phyloP scores from a whole-genome alignment of 2,329 filamentous ascomycete genomes.

The Diaporthe ilicicola region DNA sequence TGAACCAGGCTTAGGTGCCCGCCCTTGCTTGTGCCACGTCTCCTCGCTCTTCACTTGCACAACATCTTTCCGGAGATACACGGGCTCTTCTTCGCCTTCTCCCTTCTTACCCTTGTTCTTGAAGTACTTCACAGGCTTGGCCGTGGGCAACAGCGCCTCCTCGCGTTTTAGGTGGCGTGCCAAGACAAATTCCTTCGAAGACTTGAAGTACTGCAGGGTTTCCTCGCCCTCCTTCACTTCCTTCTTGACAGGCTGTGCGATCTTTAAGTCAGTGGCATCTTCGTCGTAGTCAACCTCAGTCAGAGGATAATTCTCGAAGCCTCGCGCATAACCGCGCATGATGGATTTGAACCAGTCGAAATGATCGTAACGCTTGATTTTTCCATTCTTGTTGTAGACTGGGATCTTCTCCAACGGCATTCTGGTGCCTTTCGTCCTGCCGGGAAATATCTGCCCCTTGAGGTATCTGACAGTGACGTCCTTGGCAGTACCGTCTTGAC shows the following conservation, averaged over 20 bases:
- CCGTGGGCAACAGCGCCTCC: constrained; percentile 79
- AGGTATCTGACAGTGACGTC: constrained; percentile 94
- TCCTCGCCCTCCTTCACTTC: constrained; percentile 78
- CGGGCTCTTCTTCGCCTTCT: constrained; percentile 78
- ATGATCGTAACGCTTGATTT: constrained; percentile 77
- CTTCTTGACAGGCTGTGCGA: constrained; percentile 77
- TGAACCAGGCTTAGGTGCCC: constrained; percentile 75
- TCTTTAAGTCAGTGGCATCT: constrained; percentile 78
- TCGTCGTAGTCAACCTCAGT: constrained; percentile 83
- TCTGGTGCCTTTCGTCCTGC: constrained; percentile 87
- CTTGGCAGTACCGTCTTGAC: constrained; percentile 86
- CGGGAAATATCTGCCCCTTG: constrained; percentile 81
- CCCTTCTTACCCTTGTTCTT: constrained; percentile 76
- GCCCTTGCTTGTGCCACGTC: constrained; percentile 97
- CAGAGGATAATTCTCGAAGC: constrained; percentile 56
- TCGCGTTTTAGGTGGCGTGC: constrained; percentile 89
- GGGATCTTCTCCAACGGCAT: constrained; percentile 83
- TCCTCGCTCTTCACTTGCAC: constrained; percentile 89
- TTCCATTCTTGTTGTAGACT: constrained; percentile 79
- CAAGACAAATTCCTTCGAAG: constrained; percentile 84
- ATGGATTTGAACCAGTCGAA: constrained; percentile 90
- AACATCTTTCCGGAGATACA: constrained; percentile 82
- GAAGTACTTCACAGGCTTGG: constrained; percentile 78
- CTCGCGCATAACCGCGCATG: constrained; percentile 75
- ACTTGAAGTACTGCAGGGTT: constrained; percentile 88